These are phyloP conservation scores for Aspergillus heteromorphus DNA, from an alignment of 495 filamentous ascomycete genomes.

Conservation along the genomic window DNA sequence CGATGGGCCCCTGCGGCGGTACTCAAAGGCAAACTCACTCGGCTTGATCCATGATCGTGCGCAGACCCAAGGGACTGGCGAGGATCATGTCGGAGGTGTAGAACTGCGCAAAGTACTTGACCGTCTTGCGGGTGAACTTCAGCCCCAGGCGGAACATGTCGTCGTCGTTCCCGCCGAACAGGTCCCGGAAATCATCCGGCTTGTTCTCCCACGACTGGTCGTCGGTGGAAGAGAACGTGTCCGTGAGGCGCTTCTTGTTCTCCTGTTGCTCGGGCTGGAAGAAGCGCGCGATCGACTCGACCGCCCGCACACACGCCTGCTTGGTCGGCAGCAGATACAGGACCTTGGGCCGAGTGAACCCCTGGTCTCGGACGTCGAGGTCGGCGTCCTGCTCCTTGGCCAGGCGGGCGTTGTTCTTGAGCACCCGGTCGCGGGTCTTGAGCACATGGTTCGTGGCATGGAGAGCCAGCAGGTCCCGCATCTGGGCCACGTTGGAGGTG, in stretches of 20 bases:
- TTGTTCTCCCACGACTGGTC: constrained; percentile 64
- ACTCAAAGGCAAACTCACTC: no score
- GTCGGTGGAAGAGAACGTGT: constrained; percentile 63
- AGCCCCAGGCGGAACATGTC: constrained; percentile 92
- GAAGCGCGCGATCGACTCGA: constrained; percentile 67
- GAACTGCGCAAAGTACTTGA: constrained; percentile 93
- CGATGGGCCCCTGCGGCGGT: neutral
- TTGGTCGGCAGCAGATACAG: constrained; percentile 84
- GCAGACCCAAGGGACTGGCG: constrained; percentile 80
- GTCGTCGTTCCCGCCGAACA: constrained; percentile 92
- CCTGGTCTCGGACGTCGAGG: constrained; percentile 84
- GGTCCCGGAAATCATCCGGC: constrained; percentile 80
- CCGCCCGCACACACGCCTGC: constrained; percentile 70
- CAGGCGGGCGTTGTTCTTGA: constrained; percentile 84
- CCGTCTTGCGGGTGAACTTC: constrained; percentile 90
- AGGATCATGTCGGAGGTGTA: constrained; percentile 95
- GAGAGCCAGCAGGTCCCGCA: constrained; percentile 70
- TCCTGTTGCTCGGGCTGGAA: constrained; percentile 86
- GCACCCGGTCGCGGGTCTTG: constrained; percentile 85
- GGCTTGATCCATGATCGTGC: constrained; percentile 79
- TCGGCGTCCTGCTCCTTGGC: constrained; percentile 55
- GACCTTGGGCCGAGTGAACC: constrained; percentile 91
- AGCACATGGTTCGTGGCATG: constrained; percentile 88
- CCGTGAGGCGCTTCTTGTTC: constrained; percentile 87
- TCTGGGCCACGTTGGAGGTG: constrained; percentile 52